These are phyloP conservation scores for Aspergillus sp. DNA, from an alignment of 2,329 filamentous ascomycete genomes.

Conservation along the genomic window DNA sequence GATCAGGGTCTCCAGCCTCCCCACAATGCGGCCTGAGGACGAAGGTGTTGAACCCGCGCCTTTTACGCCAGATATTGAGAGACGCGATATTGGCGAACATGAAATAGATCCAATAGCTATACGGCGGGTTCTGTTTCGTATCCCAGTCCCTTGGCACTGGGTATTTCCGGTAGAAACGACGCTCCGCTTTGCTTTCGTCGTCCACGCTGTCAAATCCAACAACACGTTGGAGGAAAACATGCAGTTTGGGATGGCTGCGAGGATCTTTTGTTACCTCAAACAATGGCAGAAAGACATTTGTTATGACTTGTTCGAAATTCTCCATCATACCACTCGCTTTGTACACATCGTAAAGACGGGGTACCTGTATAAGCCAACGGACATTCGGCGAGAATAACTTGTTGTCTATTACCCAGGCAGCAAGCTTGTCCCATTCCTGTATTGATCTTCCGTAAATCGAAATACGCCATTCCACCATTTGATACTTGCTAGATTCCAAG, in stretches of 20 bases:
- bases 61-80: conserved; percentile 83
- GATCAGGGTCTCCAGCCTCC: conserved; percentile 93
- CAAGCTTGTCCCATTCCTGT: conserved; percentile 96
- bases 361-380: conserved; percentile 92
- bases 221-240: conserved; percentile 88
- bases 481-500: conserved; percentile 96
- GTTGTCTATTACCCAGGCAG: conserved; percentile 95
- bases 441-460: conserved; percentile 90
- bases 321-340: conserved; percentile 81
- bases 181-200: conserved; percentile 94
- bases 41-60: conserved; percentile 92
- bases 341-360: conserved; percentile 91
- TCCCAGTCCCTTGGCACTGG: conserved; percentile 83
- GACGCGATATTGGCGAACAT: conserved; percentile 90
- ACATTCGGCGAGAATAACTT: conserved; percentile 97
- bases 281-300: conserved; percentile 85
- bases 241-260: conserved; percentile 78
- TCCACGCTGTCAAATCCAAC: conserved; percentile 97
- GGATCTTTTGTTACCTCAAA: conserved; percentile 93
- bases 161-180: conserved; percentile 91
- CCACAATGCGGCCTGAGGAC: conserved; percentile 88
- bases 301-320: conserved; percentile 81
- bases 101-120: conserved; percentile 99
- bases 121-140: conserved; percentile 91
- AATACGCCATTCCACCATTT: conserved; percentile 99